These are phyloP conservation scores for Eucalyptus fibrosa DNA, from an alignment of 345 rosid genomes.

Conservation along the genomic window DNA sequence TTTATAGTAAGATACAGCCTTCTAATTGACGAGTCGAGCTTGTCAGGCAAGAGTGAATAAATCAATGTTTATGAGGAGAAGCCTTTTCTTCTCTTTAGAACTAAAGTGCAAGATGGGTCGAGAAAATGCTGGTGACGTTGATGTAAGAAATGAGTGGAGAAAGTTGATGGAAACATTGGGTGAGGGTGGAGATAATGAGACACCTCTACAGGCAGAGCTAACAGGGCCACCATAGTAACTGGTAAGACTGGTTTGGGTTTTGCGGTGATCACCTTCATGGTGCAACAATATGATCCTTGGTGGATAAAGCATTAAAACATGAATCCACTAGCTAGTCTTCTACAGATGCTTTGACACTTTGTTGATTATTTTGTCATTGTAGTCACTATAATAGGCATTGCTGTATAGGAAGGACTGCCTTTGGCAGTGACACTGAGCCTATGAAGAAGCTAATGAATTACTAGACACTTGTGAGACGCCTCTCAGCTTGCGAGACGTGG, in stretches of 20 bases:
- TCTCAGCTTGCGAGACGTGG: constrained; percentile 99
- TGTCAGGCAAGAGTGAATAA: constrained; percentile 21
- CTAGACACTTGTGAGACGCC: constrained; percentile 78
- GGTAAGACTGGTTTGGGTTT: constrained; percentile 79
- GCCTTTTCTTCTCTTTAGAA: constrained; percentile 76
- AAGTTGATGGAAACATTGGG: constrained; percentile 79
- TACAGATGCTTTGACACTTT: constrained; percentile 50
- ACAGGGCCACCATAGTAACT: constrained; percentile 81
- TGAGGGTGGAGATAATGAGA: constrained; percentile 75
- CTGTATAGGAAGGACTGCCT: constrained; percentile 92
- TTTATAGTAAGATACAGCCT: constrained; percentile 61
- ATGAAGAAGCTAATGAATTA: constrained; percentile 87
- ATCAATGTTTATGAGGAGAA: constrained; percentile 13
- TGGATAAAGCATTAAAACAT: constrained; percentile 30
- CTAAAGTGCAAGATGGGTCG: constrained; percentile 76
- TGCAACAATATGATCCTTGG: constrained; percentile 44
- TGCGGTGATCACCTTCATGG: constrained; percentile 65
- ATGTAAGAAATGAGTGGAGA: constrained; percentile 95
- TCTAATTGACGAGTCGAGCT: constrained; percentile 68
- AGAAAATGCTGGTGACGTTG: constrained; percentile 81
- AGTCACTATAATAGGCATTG: constrained; percentile 85
- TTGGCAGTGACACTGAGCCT: constrained; percentile 85
- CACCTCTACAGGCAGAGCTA: constrained; percentile 88
- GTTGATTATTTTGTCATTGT: constrained; percentile 77
- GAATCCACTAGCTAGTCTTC: constrained; percentile 56